Conservation (phyloP, 2,329 filamentous ascomycete species). For the Aureobasidium sp. region DNA sequence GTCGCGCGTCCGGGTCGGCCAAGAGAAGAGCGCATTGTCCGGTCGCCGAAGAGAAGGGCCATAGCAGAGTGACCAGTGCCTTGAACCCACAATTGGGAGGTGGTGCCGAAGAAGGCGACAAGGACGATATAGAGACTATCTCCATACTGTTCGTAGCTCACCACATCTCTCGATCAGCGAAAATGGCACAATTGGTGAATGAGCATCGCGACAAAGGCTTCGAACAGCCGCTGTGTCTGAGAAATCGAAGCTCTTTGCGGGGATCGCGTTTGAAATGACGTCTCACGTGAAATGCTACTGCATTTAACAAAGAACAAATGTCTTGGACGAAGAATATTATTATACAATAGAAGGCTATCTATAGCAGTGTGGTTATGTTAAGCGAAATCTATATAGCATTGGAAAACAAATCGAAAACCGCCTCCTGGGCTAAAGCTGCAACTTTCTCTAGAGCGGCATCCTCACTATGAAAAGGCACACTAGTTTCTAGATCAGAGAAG, state of each 20-base stretch:
- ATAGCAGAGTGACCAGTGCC: slow-evolving; percentile 74
- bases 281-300: not conserved
- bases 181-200: not conserved
- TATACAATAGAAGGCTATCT: too few species aligned
- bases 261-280: not conserved
- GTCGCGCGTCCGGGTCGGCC: slow-evolving; percentile 73
- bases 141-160: not conserved
- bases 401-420: too few species aligned
- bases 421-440: too few species aligned
- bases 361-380: too few species aligned
- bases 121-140: slow-evolving; percentile 20
- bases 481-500: too few species aligned
- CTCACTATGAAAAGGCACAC: too few species aligned
- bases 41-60: slow-evolving; percentile 79
- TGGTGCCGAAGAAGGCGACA: slow-evolving; percentile 16
- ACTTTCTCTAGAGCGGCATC: too few species aligned
- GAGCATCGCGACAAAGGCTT: not conserved
- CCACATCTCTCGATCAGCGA: not conserved
- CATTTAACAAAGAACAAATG: not conserved
- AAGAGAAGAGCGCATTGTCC: slow-evolving; percentile 69
- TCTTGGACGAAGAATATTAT: too few species aligned
- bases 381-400: too few species aligned
- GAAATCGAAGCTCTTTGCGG: not conserved
- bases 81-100: slow-evolving; percentile 37
- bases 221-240: not conserved